Conservation (phyloP, 805 yeast species). For the Starmerella stellata region DNA sequence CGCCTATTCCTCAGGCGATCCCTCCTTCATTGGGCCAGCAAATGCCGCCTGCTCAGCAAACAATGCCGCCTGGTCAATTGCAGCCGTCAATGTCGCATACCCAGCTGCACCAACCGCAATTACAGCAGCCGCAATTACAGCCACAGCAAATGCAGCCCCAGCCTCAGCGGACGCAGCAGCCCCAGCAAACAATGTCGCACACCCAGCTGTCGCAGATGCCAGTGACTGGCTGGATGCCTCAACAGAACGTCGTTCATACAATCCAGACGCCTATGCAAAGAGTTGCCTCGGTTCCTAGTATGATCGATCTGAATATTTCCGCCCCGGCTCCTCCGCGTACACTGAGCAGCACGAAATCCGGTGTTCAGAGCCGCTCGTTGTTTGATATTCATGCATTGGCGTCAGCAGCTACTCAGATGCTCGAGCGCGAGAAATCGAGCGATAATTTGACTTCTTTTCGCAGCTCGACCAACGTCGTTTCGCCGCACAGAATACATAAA, state of each 20-base stretch:
- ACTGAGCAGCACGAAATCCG: not conserved
- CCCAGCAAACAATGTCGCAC: not conserved
- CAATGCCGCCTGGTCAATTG: too few relatives aligned
- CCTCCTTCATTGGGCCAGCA: too few relatives aligned
- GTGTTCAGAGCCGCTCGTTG: constrained; percentile 10
- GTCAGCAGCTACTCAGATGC: constrained; percentile 29
- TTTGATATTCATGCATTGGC: constrained; percentile 29
- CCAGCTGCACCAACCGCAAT: too few relatives aligned
- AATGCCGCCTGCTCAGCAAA: too few relatives aligned
- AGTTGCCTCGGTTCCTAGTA: not conserved
- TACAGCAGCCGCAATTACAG: too few relatives aligned
- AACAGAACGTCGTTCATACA: not conserved
- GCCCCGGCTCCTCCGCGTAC: not conserved
- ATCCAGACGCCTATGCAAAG: not conserved
- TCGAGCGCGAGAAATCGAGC: constrained; percentile 23
- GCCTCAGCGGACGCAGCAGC: not conserved
- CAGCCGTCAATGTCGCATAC: too few relatives aligned
- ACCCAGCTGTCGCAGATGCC: not conserved
- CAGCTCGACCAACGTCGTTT: not conserved
- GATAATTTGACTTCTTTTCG: not conserved
- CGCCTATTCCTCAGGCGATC: too few relatives aligned
- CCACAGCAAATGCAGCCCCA: too few relatives aligned
- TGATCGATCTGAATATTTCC: not conserved
- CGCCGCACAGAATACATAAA: not conserved
- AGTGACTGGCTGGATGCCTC: too few relatives aligned